Evolutionary conservation across 306 rosid genomes (phyloP).

Genomic region (Fagus sylvatica): DNA sequence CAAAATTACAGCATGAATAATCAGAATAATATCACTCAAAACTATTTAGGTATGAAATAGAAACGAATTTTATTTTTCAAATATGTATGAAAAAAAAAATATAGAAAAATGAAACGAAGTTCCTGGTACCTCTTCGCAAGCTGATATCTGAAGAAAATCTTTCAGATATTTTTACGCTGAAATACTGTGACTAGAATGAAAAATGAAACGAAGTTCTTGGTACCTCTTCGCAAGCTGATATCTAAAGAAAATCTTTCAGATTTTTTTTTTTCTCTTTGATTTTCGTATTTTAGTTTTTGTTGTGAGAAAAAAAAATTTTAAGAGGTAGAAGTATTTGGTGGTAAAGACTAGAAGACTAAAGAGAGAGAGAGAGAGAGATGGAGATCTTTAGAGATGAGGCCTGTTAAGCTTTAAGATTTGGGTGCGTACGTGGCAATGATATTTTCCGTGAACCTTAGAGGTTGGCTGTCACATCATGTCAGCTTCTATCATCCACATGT

Average conservation of each 20-base stretch:
- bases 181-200: background rate
- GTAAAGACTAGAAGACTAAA: slow-evolving; percentile 15
- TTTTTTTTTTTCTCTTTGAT: background rate
- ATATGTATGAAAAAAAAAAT: background rate
- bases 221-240: slow-evolving; percentile 7
- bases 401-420: slow-evolving; percentile 33
- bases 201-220: slow-evolving; percentile 26
- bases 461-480: slow-evolving; percentile 37
- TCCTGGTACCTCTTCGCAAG: slow-evolving; percentile 25
- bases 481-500: background rate
- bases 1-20: background rate
- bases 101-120: background rate
- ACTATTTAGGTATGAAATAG: background rate
- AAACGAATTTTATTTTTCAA: background rate
- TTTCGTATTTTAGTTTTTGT: slow-evolving; percentile 9
- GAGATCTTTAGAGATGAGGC: slow-evolving; percentile 64
- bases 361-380: slow-evolving; percentile 22
- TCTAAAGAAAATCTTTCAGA: background rate
- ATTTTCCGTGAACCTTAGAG: slow-evolving; percentile 63
- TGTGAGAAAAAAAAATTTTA: background rate
- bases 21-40: background rate
- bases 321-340: background rate
- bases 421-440: slow-evolving; percentile 78
- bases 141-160: slow-evolving; percentile 8
- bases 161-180: slow-evolving; percentile 9